These are phyloP conservation scores for Ceratobasidium sp. DNA, from an alignment of 1,284 basidiomycete genomes.

Conservation along the genomic window DNA sequence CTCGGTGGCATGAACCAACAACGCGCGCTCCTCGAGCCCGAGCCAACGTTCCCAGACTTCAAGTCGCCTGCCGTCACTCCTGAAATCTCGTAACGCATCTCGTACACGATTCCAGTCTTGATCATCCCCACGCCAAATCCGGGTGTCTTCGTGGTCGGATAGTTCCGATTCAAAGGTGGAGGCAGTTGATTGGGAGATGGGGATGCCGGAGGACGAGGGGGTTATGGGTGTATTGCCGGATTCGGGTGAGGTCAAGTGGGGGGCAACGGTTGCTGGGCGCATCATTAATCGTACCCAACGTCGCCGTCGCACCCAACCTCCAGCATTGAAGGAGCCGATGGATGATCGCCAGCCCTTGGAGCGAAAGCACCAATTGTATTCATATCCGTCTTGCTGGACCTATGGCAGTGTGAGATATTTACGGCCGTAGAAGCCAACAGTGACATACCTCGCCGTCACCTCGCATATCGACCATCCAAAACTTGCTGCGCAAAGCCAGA, in stretches of 20 bases:
- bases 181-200: not conserved
- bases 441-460: slow-evolving; percentile 71
- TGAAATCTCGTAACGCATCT: slow-evolving; percentile 58
- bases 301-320: slow-evolving; percentile 74
- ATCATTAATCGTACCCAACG: slow-evolving; percentile 83
- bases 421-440: not conserved
- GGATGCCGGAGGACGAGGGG: slow-evolving; percentile 7
- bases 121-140: slow-evolving; percentile 57
- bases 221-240: slow-evolving; percentile 7
- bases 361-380: slow-evolving; percentile 80
- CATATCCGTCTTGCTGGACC: slow-evolving; percentile 70
- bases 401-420: slow-evolving; percentile 4
- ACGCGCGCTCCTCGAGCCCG: slow-evolving; percentile 41
- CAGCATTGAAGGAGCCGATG: slow-evolving; percentile 63
- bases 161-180: not conserved
- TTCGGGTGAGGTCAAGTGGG: not conserved
- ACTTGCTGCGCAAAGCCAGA: slow-evolving; percentile 49
- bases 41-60: slow-evolving; percentile 77
- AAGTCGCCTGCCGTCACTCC: slow-evolving; percentile 70
- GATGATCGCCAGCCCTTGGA: slow-evolving; percentile 66
- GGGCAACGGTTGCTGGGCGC: slow-evolving; percentile 55
- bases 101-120: slow-evolving; percentile 68
- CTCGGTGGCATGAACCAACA: slow-evolving; percentile 17
- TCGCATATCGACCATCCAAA: slow-evolving; percentile 88
- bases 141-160: not conserved